These are phyloP conservation scores for Umbelopsis vinacea DNA, from an alignment of 192 early-diverging fungal genomes.

Conservation along the genomic window DNA sequence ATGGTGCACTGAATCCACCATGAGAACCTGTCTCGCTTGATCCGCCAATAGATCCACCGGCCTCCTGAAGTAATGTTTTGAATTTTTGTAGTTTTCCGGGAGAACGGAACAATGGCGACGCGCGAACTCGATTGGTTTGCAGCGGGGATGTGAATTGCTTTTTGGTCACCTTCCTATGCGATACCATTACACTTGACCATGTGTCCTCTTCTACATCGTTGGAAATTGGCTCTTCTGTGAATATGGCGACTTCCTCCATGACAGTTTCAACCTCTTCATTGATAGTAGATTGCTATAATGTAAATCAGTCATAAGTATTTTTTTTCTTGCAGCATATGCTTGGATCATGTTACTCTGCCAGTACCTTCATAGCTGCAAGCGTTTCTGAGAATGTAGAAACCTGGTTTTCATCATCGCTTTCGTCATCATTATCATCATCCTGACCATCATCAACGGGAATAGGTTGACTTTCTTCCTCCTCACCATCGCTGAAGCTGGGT, in stretches of 20 bases:
- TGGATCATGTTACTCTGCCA: not conserved
- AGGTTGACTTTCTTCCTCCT: conserved; percentile 29
- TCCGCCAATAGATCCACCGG: conserved; percentile 25
- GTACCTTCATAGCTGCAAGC: not conserved
- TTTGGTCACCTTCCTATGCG: conserved; percentile 6
- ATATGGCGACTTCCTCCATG: not conserved
- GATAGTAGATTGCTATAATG: conserved; percentile 7
- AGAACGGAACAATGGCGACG: conserved; percentile 20
- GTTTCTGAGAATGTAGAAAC: conserved; percentile 16
- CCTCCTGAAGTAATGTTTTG: conserved; percentile 12
- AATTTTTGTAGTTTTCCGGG: conserved; percentile 29
- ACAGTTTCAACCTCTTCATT: not conserved
- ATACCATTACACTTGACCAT: not conserved
- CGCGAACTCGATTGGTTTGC: not conserved
- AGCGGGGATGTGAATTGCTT: not conserved
- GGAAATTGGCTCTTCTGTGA: not conserved
- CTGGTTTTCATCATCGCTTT: conserved; percentile 7
- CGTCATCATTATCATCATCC: conserved; percentile 24
- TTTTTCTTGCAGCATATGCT: too few species aligned
- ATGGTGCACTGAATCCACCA: conserved; percentile 19
- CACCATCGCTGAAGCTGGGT: conserved; percentile 36
- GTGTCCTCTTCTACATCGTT: conserved; percentile 8
- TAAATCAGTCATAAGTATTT: not conserved
- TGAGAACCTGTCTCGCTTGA: conserved; percentile 23
- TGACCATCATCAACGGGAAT: conserved; percentile 4